phyloP scores from a whole-genome alignment of 1,139 yeast species.

The Kazachstania sp. region DNA sequence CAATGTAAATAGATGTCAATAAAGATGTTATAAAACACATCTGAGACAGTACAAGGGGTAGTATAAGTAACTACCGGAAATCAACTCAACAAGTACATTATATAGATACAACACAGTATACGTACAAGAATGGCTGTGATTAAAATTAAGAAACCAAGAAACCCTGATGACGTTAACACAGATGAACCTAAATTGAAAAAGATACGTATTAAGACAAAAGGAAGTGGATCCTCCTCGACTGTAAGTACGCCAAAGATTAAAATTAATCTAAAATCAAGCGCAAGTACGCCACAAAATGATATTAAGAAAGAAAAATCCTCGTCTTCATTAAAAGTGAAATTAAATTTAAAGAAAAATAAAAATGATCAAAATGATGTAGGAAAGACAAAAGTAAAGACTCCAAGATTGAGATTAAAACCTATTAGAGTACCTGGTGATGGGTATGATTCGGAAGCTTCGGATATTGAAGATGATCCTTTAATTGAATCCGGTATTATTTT shows the following conservation, averaged over 20 bases:
- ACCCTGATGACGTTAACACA: slow-evolving; percentile 11
- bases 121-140: slow-evolving; percentile 21
- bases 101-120: neutral
- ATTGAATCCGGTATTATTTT: slow-evolving; percentile 79
- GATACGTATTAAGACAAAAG: slow-evolving; percentile 22
- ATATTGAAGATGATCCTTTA: slow-evolving; percentile 88
- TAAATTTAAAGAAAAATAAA: slow-evolving; percentile 23
- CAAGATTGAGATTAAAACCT: slow-evolving; percentile 71
- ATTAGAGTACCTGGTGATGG: slow-evolving; percentile 89
- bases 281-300: slow-evolving; percentile 11
- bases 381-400: slow-evolving; percentile 32
- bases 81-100: too few species aligned
- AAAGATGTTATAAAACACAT: too few species aligned
- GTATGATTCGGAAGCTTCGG: slow-evolving; percentile 95
- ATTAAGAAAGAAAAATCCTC: slow-evolving; percentile 8
- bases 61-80: too few species aligned
- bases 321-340: slow-evolving; percentile 20
- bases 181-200: slow-evolving; percentile 21
- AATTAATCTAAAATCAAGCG: slow-evolving; percentile 25
- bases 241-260: slow-evolving; percentile 20
- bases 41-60: too few species aligned
- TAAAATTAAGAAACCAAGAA: slow-evolving; percentile 28
- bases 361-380: slow-evolving; percentile 13
- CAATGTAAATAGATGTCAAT: too few species aligned
- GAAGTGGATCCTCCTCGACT: slow-evolving; percentile 10